Evolutionary conservation across 2,329 filamentous ascomycete species (phyloP), one percentile per base, ranked within the genome.

Genomic region (Penicillium sp.): DNA sequence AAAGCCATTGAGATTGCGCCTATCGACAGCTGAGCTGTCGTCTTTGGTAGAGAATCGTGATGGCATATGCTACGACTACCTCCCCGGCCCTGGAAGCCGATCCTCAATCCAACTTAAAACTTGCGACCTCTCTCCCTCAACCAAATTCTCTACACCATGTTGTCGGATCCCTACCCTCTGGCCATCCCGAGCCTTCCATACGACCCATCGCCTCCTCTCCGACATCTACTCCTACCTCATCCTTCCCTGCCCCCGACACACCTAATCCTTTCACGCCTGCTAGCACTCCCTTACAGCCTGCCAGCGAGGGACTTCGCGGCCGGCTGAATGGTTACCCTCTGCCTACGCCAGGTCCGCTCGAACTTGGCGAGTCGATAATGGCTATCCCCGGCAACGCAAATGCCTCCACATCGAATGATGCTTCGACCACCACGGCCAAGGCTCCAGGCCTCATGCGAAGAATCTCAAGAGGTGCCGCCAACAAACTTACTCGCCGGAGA

Each of bases 381-480:
- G 64, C 65, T 55, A 54, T 73, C 54, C 71, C 74, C 28, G 66
- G 72, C 11, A 67, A 67, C 28, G 62, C 69, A n/a, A 70, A 67
- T 14, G 67, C 70, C 33, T 68, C 73, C 22, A 82, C 75, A 58
- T 84, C 86, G 5, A 81, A 79, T 40, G 83, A 88, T 53, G 78
- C 78, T 44, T 72, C 75, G 19, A 69, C 76, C 41, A 79, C 76
- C 63, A 55, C n/a, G n/a, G n/a, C 62, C 35, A 65, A 83, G 62
- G 81, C 79, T 30, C 80, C 85, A 3, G 80, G 79, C 41, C 72
- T 97, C 49, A 95, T 97, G 58, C 84, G 93, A 55, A 82, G 91
- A 55, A 75, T 96, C 18, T 97, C 93, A 28, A 88, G 87, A 60
- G 84, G 86, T 54, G 89, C 90, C 5, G 83, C 82, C 39, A 85